phyloP scores from a whole-genome alignment of 495 filamentous ascomycete species.

The Diplogelasinospora grovesii region DNA sequence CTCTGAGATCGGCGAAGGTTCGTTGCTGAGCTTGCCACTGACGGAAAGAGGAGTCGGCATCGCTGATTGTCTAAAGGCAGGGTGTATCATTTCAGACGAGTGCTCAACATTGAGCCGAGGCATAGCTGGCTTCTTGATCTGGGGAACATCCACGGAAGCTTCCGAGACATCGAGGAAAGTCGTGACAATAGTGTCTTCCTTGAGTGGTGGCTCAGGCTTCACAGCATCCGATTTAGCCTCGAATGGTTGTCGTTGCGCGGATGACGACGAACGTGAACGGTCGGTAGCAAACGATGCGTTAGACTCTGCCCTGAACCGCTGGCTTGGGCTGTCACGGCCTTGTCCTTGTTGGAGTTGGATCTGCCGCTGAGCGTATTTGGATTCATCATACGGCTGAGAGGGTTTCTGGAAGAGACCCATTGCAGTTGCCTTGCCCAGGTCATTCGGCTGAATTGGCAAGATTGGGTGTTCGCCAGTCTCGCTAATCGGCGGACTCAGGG shows the following conservation, averaged over 20 bases:
- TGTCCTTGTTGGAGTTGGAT: slow-evolving; percentile 70
- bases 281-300: slow-evolving; percentile 18
- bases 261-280: slow-evolving; percentile 30
- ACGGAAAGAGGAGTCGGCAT: slow-evolving; percentile 30
- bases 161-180: slow-evolving; percentile 34
- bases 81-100: slow-evolving; percentile 39
- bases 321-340: slow-evolving; percentile 48
- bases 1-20: slow-evolving; percentile 19
- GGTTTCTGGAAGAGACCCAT: slow-evolving; percentile 81
- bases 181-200: slow-evolving; percentile 36
- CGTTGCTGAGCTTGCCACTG: slow-evolving; percentile 15
- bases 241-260: slow-evolving; percentile 14
- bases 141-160: slow-evolving; percentile 4
- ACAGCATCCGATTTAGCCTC: slow-evolving; percentile 14
- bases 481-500: slow-evolving; percentile 67
- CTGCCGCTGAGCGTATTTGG: slow-evolving; percentile 76
- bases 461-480: slow-evolving; percentile 56
- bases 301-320: slow-evolving; percentile 26
- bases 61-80: slow-evolving; percentile 35
- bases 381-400: slow-evolving; percentile 67
- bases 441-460: slow-evolving; percentile 63
- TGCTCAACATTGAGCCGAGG: slow-evolving; percentile 26
- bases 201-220: slow-evolving; percentile 9
- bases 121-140: slow-evolving; percentile 8
- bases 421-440: slow-evolving; percentile 79